Percentiles rank a stretch among this genome's conserved stretches.
Evolutionary conservation across 2,329 filamentous ascomycete genomes (phyloP).

Genomic region (Hirsutella rhossiliensis): DNA sequence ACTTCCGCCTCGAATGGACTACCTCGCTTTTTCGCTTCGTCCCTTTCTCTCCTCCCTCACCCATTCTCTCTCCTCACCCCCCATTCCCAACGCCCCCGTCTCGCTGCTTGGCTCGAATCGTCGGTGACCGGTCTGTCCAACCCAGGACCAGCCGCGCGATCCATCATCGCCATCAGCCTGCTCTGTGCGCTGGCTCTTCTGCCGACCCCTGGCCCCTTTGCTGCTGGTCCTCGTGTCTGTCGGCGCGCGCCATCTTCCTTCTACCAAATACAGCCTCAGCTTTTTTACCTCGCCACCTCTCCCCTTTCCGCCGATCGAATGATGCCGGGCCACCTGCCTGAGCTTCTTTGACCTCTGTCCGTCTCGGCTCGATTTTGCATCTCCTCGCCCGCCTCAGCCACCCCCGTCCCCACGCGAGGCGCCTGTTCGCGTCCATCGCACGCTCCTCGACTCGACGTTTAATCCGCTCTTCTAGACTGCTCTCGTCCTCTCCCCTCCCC

Average conservation of each 20-base stretch:
- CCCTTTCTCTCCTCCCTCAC: too few relatives aligned
- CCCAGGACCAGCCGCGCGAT: too few relatives aligned
- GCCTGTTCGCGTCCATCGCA: not conserved
- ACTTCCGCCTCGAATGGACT: not conserved
- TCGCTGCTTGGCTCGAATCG: too few relatives aligned
- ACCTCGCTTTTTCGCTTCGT: not conserved
- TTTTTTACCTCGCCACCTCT: not conserved
- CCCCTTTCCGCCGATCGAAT: not conserved
- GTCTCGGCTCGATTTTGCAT: not conserved
- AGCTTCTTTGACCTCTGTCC: constrained; percentile 2
- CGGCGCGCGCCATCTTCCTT: not conserved
- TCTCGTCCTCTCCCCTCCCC: not conserved
- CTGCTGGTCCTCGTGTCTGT: too few relatives aligned
- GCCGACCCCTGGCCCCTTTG: too few relatives aligned
- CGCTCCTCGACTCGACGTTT: not conserved
- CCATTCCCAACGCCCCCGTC: too few relatives aligned
- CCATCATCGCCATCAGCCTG: too few relatives aligned
- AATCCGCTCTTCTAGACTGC: not conserved
- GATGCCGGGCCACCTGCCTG: constrained; percentile 2
- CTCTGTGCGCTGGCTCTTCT: too few relatives aligned
- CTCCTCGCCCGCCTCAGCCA: not conserved
- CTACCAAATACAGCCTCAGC: not conserved
- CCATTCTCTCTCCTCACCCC: too few relatives aligned
- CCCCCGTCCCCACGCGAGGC: not conserved
- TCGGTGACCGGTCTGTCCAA: too few relatives aligned